A percentile compares a stretch with the other conserved stretches of the same genome.
Evolutionary conservation across 73 alveolate species (phyloP).

Genomic region (Paramecium sexaurelia): DNA sequence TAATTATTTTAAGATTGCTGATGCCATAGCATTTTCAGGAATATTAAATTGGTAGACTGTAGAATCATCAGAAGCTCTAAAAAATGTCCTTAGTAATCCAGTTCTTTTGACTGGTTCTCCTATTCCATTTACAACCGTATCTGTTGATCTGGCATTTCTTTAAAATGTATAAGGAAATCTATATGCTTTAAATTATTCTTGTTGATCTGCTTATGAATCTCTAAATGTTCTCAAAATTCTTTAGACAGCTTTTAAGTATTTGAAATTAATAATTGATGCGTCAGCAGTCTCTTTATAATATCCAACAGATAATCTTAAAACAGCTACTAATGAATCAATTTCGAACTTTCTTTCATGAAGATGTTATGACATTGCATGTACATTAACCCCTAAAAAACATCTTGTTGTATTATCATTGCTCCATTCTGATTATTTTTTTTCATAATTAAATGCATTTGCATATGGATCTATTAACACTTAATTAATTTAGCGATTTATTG

Average conservation of each 20-base stretch:
- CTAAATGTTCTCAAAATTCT: constrained; percentile 68
- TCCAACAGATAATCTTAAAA: constrained; percentile 70
- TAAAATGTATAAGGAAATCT: constrained; percentile 84
- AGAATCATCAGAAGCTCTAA: constrained; percentile 88
- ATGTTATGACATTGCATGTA: constrained; percentile 76
- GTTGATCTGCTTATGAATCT: constrained; percentile 75
- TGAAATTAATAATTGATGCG: constrained; percentile 62
- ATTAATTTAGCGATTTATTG: constrained; percentile 72
- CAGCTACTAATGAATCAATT: constrained; percentile 83
- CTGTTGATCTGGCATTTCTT: constrained; percentile 82
- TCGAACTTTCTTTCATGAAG: constrained; percentile 89
- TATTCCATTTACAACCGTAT: constrained; percentile 80
- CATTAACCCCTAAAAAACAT: constrained; percentile 70
- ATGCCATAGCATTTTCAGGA: constrained; percentile 88
- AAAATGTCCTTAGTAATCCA: constrained; percentile 82
- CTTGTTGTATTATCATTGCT: constrained; percentile 78
- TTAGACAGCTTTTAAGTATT: constrained; percentile 71
- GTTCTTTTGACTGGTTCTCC: constrained; percentile 68
- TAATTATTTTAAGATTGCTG: constrained; percentile 74
- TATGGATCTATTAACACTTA: constrained; percentile 82
- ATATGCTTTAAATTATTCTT: constrained; percentile 67
- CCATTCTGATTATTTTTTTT: constrained; percentile 77
- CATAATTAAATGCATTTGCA: constrained; percentile 88
- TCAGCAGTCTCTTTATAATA: constrained; percentile 71
- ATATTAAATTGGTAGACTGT: constrained; percentile 77